Percentiles rank a stretch among this genome's conserved stretches.
phyloP scores from a whole-genome alignment of 2,329 filamentous ascomycete species.

The Colletotrichum sublineola region DNA sequence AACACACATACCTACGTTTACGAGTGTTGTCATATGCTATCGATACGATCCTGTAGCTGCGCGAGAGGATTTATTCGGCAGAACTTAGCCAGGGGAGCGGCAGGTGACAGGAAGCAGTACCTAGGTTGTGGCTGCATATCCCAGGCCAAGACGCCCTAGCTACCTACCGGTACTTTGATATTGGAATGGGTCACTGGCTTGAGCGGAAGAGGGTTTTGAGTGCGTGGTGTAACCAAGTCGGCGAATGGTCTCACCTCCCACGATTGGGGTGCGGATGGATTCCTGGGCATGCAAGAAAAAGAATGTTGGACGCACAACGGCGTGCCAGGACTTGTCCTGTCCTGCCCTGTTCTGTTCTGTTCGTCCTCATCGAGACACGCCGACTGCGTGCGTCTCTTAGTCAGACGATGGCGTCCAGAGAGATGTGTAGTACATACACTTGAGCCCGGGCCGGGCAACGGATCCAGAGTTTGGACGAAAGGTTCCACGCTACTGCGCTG shows the following conservation, averaged over 20 bases:
- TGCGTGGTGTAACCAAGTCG: not conserved
- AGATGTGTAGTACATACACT: not conserved
- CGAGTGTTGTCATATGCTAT: not conserved
- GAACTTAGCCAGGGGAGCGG: conserved; percentile 9
- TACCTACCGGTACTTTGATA: not conserved
- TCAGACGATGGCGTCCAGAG: conserved; percentile 16
- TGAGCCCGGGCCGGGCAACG: conserved; percentile 13
- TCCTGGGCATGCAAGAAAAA: not conserved
- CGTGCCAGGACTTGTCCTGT: not conserved
- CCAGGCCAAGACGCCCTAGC: conserved; percentile 1
- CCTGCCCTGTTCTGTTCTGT: too few relatives aligned
- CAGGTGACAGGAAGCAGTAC: conserved; percentile 24
- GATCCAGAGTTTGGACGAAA: conserved; percentile 28
- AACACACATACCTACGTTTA: not conserved
- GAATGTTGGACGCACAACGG: not conserved
- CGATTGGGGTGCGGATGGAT: not conserved
- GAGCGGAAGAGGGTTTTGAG: not conserved
- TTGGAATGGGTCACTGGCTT: conserved; percentile 14
- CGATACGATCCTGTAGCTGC: not conserved
- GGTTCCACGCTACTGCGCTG: conserved; percentile 24
- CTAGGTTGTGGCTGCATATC: not conserved
- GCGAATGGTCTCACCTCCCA: not conserved
- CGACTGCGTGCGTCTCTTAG: conserved; percentile 9
- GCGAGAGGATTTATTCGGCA: not conserved
- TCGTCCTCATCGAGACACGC: not conserved